Evolutionary conservation across 129 eudicot genomes (phyloP).

Genomic region (Artemisia tridentata): DNA sequence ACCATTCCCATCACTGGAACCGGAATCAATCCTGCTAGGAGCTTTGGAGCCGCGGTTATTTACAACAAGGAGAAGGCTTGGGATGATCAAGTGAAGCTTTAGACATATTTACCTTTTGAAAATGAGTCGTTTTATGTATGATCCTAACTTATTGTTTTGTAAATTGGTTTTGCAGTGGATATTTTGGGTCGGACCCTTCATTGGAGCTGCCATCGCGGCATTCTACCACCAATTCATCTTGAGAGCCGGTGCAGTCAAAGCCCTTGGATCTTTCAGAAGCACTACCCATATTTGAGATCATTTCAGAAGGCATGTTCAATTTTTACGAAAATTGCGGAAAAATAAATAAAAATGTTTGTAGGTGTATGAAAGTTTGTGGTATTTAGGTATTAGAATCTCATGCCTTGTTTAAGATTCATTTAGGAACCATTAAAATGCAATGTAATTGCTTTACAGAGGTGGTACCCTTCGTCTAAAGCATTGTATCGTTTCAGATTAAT

Average conservation of each 20-base stretch:
- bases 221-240: slow-evolving; percentile 78
- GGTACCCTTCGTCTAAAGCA: slow-evolving; percentile 5
- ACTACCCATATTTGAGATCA: slow-evolving; percentile 33
- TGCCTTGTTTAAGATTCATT: background rate
- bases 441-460: slow-evolving; percentile 14
- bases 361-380: slow-evolving; percentile 9
- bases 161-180: slow-evolving; percentile 50
- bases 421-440: slow-evolving; percentile 6
- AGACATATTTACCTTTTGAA: background rate
- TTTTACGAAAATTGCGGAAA: background rate
- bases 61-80: slow-evolving; percentile 61
- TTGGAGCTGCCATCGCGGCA: slow-evolving; percentile 80
- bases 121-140: background rate
- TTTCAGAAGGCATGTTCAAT: background rate
- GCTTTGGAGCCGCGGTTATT: slow-evolving; percentile 71
- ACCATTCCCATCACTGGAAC: slow-evolving; percentile 73
- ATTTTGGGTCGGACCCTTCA: slow-evolving; percentile 82
- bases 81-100: slow-evolving; percentile 59
- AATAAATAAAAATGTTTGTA: slow-evolving; percentile 5
- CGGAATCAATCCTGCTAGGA: slow-evolving; percentile 72
- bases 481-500: background rate
- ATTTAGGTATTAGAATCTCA: slow-evolving; percentile 5
- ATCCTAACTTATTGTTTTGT: background rate
- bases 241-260: slow-evolving; percentile 67
- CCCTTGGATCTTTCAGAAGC: slow-evolving; percentile 74